phyloP scores from a whole-genome alignment of 257 asterid genomes.

The Perilla frutescens region DNA sequence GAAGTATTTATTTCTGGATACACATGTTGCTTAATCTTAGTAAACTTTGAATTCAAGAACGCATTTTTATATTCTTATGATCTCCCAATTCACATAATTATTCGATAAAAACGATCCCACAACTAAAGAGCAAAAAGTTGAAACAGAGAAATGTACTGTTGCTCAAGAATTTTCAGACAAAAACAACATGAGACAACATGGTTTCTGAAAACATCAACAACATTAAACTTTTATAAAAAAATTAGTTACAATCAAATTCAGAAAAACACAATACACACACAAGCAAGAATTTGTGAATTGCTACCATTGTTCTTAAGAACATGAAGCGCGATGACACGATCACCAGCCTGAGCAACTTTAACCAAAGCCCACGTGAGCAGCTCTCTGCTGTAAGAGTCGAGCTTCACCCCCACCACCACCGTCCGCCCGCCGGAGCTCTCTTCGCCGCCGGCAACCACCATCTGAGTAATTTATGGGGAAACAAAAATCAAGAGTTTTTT shows the following conservation, averaged over 20 bases:
- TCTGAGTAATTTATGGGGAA: slow-evolving; percentile 21
- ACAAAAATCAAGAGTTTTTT: neutral
- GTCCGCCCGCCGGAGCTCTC: slow-evolving; percentile 56
- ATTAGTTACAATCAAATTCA: neutral
- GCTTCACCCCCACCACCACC: slow-evolving; percentile 87
- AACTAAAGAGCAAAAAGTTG: neutral
- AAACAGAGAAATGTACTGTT: neutral
- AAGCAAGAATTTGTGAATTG: neutral
- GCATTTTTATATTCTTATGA: neutral
- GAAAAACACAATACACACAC: neutral
- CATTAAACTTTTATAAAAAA: neutral
- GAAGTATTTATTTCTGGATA: neutral
- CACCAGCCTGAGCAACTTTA: slow-evolving; percentile 91
- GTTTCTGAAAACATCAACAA: neutral
- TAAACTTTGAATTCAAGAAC: neutral
- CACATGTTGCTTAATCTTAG: neutral
- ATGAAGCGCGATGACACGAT: slow-evolving; percentile 89
- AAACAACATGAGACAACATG: neutral
- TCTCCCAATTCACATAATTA: neutral
- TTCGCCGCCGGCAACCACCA: slow-evolving; percentile 52
- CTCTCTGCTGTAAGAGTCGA: slow-evolving; percentile 76
- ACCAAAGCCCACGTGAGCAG: slow-evolving; percentile 97
- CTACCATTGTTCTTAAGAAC: slow-evolving; percentile 76
- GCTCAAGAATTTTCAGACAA: neutral
- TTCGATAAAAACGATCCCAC: neutral